Evolutionary conservation across 2,329 filamentous ascomycete species (phyloP).

Genomic region (Raffaelea ambrosiae): DNA sequence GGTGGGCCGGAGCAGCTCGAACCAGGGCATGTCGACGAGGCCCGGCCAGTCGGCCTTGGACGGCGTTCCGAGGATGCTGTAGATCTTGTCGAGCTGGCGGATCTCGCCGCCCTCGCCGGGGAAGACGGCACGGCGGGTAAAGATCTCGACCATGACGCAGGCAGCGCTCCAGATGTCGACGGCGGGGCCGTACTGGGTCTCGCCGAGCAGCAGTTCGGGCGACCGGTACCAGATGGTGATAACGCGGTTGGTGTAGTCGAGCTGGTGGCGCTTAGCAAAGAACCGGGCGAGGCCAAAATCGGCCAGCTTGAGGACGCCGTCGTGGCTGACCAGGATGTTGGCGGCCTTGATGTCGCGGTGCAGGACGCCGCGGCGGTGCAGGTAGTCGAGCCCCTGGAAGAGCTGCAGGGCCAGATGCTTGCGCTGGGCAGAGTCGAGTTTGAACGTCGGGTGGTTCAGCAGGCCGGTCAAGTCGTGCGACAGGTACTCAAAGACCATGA

Average conservation of each 20-base stretch:
- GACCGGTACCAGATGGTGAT: constrained; percentile 98
- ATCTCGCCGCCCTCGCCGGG: constrained; percentile 94
- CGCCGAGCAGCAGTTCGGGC: constrained; percentile 81
- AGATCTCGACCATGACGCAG: constrained; percentile 94
- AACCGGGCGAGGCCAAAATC: constrained; percentile 96
- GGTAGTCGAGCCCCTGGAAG: constrained; percentile 87
- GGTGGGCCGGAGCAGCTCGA: constrained; percentile 76
- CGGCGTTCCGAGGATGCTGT: constrained; percentile 82
- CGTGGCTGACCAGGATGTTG: constrained; percentile 89
- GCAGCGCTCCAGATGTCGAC: constrained; percentile 97
- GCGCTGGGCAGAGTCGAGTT: constrained; percentile 74
- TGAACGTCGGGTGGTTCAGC: constrained; percentile 88
- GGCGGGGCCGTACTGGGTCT: constrained; percentile 81
- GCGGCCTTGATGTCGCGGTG: constrained; percentile 98
- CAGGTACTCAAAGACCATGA: constrained; percentile 99
- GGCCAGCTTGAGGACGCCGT: constrained; percentile 82
- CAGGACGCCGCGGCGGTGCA: constrained; percentile 86
- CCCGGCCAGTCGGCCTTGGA: constrained; percentile 79
- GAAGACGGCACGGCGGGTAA: constrained; percentile 88
- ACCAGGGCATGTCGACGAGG: constrained; percentile 93
- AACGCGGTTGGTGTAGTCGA: constrained; percentile 96
- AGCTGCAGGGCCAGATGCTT: constrained; percentile 90
- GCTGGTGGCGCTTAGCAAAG: constrained; percentile 82
- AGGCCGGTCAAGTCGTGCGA: constrained; percentile 93
- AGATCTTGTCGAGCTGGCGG: constrained; percentile 95